A percentile compares a stretch with the other conserved stretches of the same genome.
phyloP scores from a whole-genome alignment of 225 moss, liverwort and hornwort species.

The Ulota crispa region DNA sequence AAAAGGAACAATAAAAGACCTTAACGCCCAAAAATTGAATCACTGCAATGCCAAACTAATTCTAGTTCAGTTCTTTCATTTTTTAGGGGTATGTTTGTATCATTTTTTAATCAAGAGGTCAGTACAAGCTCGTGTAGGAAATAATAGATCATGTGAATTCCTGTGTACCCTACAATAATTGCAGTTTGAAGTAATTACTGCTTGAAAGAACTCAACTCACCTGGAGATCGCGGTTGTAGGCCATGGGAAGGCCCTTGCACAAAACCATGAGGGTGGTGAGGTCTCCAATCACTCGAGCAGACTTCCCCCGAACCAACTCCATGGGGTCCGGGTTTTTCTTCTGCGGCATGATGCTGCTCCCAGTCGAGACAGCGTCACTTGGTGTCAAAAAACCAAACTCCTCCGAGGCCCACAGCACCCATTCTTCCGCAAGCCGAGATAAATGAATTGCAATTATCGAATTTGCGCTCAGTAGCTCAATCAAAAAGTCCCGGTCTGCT shows the following conservation, averaged over 20 bases:
- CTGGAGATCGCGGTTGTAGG: conserved; percentile 98
- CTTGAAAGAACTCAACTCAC: conserved; percentile 23
- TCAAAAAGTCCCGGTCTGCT: conserved; percentile 92
- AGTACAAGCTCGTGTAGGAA: neutral
- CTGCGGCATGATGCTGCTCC: conserved; percentile 99
- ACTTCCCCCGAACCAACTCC: conserved; percentile 98
- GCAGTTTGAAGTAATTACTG: neutral
- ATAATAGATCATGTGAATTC: too few species aligned
- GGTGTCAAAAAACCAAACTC: conserved; percentile 93
- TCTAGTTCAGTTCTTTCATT: neutral
- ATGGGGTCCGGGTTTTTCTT: conserved; percentile 99
- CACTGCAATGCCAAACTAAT: neutral
- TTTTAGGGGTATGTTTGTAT: neutral
- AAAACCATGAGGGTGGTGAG: conserved; percentile 84
- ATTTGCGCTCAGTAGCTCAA: conserved; percentile 87
- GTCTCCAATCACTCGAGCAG: conserved; percentile 92
- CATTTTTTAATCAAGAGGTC: accelerated
- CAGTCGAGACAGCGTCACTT: conserved; percentile 97
- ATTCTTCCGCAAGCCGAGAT: conserved; percentile 95
- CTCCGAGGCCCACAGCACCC: conserved; percentile 98
- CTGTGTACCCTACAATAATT: neutral
- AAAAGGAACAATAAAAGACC: neutral
- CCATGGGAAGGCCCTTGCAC: conserved; percentile 98
- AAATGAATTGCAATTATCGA: conserved; percentile 88
- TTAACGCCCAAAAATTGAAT: neutral